phyloP scores from a whole-genome alignment of 2,329 filamentous ascomycete species.

The Ascochyta rabiei region DNA sequence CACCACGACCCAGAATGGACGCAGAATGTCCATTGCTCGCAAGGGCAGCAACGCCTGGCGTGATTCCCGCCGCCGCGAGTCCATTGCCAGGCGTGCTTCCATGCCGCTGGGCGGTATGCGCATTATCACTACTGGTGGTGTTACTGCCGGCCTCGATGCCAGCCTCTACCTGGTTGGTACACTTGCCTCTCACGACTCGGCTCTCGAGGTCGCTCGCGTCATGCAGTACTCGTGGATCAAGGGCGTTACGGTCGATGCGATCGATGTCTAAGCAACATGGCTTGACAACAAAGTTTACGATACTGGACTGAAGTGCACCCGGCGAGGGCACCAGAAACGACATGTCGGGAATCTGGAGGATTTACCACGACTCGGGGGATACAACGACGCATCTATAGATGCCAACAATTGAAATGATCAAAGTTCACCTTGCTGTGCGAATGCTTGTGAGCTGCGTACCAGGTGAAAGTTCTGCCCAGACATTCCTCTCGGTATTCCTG shows the following conservation, averaged over 20 bases:
- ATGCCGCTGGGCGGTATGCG: slow-evolving; percentile 72
- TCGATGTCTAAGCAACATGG: slow-evolving; percentile 70
- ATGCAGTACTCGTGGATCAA: slow-evolving; percentile 88
- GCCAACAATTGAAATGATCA: slow-evolving; percentile 17
- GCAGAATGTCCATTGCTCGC: slow-evolving; percentile 58
- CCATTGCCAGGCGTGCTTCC: slow-evolving; percentile 76
- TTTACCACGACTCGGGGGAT: slow-evolving; percentile 38
- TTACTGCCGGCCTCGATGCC: slow-evolving; percentile 82
- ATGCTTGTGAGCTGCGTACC: slow-evolving; percentile 5
- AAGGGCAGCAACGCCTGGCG: slow-evolving; percentile 87
- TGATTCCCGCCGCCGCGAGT: slow-evolving; percentile 78
- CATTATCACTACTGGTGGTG: slow-evolving; percentile 80
- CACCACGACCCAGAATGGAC: slow-evolving; percentile 43
- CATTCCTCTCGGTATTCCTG: neutral
- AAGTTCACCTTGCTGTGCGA: neutral
- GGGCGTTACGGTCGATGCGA: slow-evolving; percentile 81
- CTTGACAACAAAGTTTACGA: slow-evolving; percentile 34
- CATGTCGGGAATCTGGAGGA: slow-evolving; percentile 35
- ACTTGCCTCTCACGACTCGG: slow-evolving; percentile 76
- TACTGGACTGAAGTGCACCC: slow-evolving; percentile 27
- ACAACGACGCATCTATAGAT: slow-evolving; percentile 34
- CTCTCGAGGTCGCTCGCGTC: slow-evolving; percentile 73
- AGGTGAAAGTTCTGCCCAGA: neutral
- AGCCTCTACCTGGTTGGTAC: slow-evolving; percentile 84
- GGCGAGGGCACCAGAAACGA: slow-evolving; percentile 24